These are phyloP conservation scores for Musa troglodytarum DNA, from an alignment of 176 grass and related monocot genomes.

Conservation along the genomic window DNA sequence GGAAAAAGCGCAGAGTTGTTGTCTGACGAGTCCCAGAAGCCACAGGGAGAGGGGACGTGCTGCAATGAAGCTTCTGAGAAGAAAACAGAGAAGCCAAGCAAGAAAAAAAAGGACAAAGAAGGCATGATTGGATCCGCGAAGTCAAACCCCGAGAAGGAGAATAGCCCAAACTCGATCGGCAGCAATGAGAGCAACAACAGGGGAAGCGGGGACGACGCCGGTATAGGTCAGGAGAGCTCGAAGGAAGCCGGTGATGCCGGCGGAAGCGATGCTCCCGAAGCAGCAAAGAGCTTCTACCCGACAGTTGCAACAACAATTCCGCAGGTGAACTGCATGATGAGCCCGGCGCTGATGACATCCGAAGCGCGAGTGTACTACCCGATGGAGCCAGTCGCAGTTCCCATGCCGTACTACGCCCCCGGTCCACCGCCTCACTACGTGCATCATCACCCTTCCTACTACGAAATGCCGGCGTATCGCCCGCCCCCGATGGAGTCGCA, in stretches of 20 bases:
- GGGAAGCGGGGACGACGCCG: background rate
- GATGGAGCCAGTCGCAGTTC: conserved; percentile 36
- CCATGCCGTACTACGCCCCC: conserved; percentile 34
- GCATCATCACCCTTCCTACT: too few relatives aligned
- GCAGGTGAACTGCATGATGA: background rate
- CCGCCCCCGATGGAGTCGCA: conserved; percentile 40
- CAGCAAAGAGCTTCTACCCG: background rate
- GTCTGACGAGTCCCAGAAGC: conserved; percentile 19
- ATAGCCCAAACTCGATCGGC: background rate
- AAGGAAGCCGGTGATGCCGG: background rate
- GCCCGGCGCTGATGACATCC: background rate
- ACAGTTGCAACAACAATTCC: conserved; percentile 9
- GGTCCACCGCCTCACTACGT: conserved; percentile 6
- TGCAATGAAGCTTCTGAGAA: background rate
- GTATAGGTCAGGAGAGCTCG: background rate
- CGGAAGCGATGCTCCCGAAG: background rate
- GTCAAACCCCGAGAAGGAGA: background rate
- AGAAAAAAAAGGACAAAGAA: conserved; percentile 21
- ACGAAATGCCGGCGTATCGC: too few relatives aligned
- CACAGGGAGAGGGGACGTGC: conserved; percentile 9
- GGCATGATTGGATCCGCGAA: background rate
- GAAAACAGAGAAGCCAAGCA: conserved; percentile 21
- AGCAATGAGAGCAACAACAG: background rate
- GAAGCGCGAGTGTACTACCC: conserved; percentile 35
- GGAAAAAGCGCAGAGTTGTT: conserved; percentile 58